Percentiles rank a stretch among this genome's conserved stretches.
Evolutionary conservation across 2,329 filamentous ascomycete genomes (phyloP).

Genomic region (Aspergillus puulaauensis): DNA sequence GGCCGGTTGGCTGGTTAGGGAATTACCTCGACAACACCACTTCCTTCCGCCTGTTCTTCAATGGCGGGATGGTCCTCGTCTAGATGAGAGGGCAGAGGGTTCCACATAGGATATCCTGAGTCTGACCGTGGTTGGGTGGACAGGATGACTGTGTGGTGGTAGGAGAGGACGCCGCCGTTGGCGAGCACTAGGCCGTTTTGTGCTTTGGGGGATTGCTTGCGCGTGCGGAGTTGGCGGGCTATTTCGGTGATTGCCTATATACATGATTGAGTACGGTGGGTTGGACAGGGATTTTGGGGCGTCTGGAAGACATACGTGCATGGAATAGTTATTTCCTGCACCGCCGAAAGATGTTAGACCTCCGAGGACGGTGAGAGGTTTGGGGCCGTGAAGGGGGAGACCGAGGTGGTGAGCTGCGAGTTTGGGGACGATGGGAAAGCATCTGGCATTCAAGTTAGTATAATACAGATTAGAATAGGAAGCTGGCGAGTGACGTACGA

Average conservation of each 20-base stretch:
- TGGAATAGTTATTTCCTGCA: constrained; percentile 69
- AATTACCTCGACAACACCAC: constrained; percentile 54
- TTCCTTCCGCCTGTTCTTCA: constrained; percentile 42
- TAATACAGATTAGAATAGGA: neutral
- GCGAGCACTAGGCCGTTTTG: constrained; percentile 58
- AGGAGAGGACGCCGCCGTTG: constrained; percentile 65
- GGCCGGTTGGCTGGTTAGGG: neutral
- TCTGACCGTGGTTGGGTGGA: constrained; percentile 46
- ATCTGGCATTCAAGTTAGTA: constrained; percentile 41
- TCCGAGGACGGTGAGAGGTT: constrained; percentile 62
- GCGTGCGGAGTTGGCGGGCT: constrained; percentile 50
- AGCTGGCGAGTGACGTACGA: constrained; percentile 42
- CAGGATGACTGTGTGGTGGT: constrained; percentile 63
- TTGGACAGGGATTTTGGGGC: neutral
- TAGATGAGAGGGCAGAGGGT: constrained; percentile 35
- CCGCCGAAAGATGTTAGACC: constrained; percentile 69
- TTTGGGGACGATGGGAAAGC: constrained; percentile 70
- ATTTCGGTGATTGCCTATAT: constrained; percentile 54
- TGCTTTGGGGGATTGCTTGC: constrained; percentile 5
- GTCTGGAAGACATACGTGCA: constrained; percentile 53
- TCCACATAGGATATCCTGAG: constrained; percentile 47
- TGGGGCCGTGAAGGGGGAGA: constrained; percentile 49
- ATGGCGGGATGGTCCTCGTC: constrained; percentile 6
- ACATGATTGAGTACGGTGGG: constrained; percentile 15
- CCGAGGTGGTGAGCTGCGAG: constrained; percentile 61